phyloP scores from a whole-genome alignment of 345 rosid genomes.

The Cochlearia excelsa region DNA sequence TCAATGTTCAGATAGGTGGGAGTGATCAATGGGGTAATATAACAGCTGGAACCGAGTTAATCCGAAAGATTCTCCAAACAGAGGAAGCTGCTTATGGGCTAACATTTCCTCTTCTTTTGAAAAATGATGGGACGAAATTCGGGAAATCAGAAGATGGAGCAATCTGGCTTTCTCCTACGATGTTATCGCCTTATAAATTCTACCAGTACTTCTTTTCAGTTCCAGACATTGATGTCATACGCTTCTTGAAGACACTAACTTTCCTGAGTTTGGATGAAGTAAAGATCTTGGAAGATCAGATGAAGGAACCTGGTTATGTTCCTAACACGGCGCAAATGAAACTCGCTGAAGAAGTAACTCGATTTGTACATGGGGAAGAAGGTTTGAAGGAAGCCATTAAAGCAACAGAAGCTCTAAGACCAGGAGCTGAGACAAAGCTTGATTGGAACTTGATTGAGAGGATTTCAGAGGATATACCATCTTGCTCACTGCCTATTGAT shows the following conservation, averaged over 20 bases:
- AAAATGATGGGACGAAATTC: constrained; percentile 87
- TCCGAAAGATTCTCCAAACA: constrained; percentile 68
- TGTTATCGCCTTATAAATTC: constrained; percentile 84
- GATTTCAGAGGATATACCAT: constrained; percentile 86
- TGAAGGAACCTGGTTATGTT: constrained; percentile 63
- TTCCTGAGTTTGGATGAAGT: constrained; percentile 71
- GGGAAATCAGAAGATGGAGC: constrained; percentile 99
- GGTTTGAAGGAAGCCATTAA: constrained; percentile 84
- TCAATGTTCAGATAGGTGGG: constrained; percentile 92
- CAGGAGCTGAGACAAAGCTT: constrained; percentile 85
- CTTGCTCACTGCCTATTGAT: constrained; percentile 60
- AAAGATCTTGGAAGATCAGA: constrained; percentile 56
- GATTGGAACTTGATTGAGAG: constrained; percentile 86
- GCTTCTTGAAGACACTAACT: constrained; percentile 73
- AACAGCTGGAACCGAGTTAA: constrained; percentile 86
- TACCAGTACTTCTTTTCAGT: constrained; percentile 95
- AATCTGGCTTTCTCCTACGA: constrained; percentile 75
- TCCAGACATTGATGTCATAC: constrained; percentile 73
- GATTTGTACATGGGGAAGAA: constrained; percentile 87
- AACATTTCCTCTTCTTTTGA: constrained; percentile 84
- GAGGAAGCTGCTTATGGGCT: constrained; percentile 73
- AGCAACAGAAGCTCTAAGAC: constrained; percentile 89
- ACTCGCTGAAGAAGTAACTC: constrained; percentile 90
- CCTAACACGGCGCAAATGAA: constrained; percentile 69
- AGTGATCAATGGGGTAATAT: constrained; percentile 99